A percentile compares a stretch with the other conserved stretches of the same genome.
phyloP scores from a whole-genome alignment of 768 basidiomycete species.

The Auricularia sp. region DNA sequence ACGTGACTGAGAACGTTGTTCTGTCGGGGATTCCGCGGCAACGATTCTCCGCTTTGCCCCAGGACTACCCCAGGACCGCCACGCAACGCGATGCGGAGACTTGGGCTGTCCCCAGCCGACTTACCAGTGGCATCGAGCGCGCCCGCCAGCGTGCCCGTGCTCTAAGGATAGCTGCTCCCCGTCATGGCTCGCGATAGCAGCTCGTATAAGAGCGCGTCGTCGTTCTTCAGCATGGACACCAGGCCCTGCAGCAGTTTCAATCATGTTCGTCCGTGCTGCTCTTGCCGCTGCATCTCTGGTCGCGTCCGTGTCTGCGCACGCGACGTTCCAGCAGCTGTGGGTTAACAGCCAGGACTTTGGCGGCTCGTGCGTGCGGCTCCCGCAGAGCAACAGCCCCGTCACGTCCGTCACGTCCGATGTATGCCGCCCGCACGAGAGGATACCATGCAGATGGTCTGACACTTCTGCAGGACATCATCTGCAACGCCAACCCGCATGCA shows the following conservation, averaged over 20 bases:
- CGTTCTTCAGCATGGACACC: not conserved
- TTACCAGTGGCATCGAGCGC: not conserved
- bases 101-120: not conserved
- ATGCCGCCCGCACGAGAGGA: constrained; percentile 6
- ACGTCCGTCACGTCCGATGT: constrained; percentile 29
- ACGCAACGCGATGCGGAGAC: not conserved
- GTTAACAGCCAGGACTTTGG: constrained; percentile 40
- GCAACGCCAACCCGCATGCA: constrained; percentile 29
- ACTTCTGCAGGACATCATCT: constrained; percentile 32
- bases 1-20: too few species aligned
- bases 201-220: not conserved
- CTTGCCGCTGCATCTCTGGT: constrained; percentile 23
- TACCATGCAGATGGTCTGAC: not conserved
- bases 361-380: constrained; percentile 34
- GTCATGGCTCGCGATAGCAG: not conserved
- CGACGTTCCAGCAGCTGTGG: constrained; percentile 47
- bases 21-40: not conserved
- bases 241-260: not conserved
- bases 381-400: constrained; percentile 37
- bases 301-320: constrained; percentile 36
- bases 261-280: constrained; percentile 23
- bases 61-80: not conserved
- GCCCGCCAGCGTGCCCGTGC: not conserved
- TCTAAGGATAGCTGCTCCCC: not conserved
- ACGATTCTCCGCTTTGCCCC: not conserved